Evolutionary conservation across 495 filamentous ascomycete genomes (phyloP), one percentile per base, ranked within the genome.

Genomic region (Penicillium tannophilum): DNA sequence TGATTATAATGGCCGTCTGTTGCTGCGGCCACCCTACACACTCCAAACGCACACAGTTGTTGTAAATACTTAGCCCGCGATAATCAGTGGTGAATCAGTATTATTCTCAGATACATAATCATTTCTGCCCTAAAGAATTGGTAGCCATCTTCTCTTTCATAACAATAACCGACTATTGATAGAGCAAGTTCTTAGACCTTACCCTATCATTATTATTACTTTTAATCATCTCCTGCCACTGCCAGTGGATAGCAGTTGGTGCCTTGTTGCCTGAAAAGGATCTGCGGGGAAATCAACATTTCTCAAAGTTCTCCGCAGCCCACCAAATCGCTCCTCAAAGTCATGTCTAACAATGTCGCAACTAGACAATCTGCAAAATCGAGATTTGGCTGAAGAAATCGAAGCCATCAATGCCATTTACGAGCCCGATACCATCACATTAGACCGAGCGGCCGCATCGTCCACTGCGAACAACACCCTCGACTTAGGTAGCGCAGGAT

Each of bases 371-470:
- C 53, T 74, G 9, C 48, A 56, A 77, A 92, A 79, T 35, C 60
- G 61, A 51, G 90, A 93, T 35, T 85, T 97, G 23, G 69, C 67
- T 41, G 90, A 97, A 74, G 94, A 98, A 75, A 77, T 93, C 16
- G 88, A 89, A 66, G 91, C 90, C 50, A 90, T 98, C 60, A 96
- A 94, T 71, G 90, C 93, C 20, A 98, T 98, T 62, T 98, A 95
- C 75, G 90, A 87, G 23, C 81, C 85, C 16, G 74, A 79, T 42
- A 90, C 89, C 6, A 74, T 97, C 23, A 63, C 70, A 7, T 52
- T 78, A 20, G 71, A 61, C 62, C 73, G 70, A 16, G 55, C 81
- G 76, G 16, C 82, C 20, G 43, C 41, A 19, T 31, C 53, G 17
- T 62, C 76, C 71, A 53, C 70, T 72, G 14, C 75, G 70, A 60